Evolutionary conservation across 345 rosid species (phyloP), one percentile per base, ranked within the genome.

Genomic region (Durio zibethinus): DNA sequence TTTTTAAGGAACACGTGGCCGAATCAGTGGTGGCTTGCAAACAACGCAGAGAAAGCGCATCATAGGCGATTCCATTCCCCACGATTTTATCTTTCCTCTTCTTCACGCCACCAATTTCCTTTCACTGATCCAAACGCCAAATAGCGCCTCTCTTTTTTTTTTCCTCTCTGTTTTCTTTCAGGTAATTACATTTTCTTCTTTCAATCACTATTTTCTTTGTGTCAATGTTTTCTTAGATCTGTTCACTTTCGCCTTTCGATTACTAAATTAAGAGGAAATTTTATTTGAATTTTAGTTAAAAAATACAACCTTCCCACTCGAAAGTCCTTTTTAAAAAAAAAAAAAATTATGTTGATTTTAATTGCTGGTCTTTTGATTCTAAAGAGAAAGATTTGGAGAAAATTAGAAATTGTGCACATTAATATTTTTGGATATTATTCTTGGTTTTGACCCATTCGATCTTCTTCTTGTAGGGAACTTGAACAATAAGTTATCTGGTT

Each of bases 401-500:
- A 5, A 5, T 31, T 33, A n/a, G 11, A 35, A 20, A 10, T 52
- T 52, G 62, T 29, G 20, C 47, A 33, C 10, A 72, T 52, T 50
- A 48, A 23, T 71, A 2, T 7, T 25, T 9, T 29, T 48, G 1
- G 14, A 31, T 6, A 31, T 29, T 31, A 11, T 29, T 48, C 8
- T 10, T 50, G 20, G 31, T 71, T 50, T 50, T 29, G 74, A 50
- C 1, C 9, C 27, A 20, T 72, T 15, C 33, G 45, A 72, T 33
- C 20, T 72, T 71, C 29, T 71, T 72, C 29, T 61, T 75, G 36
- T 15, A 83, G 88, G 86, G 35, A 40, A 74, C 68, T 70, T 42
- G 81, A 80, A 35, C 73, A 81, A 50, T 71, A 76, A 73, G 59
- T 56, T 33, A 23, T 57, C 45, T 11, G 45, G 62, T 56, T 73